Evolutionary conservation across 2,329 filamentous ascomycete species (phyloP).

Genomic region (Emericellopsis atlantica): DNA sequence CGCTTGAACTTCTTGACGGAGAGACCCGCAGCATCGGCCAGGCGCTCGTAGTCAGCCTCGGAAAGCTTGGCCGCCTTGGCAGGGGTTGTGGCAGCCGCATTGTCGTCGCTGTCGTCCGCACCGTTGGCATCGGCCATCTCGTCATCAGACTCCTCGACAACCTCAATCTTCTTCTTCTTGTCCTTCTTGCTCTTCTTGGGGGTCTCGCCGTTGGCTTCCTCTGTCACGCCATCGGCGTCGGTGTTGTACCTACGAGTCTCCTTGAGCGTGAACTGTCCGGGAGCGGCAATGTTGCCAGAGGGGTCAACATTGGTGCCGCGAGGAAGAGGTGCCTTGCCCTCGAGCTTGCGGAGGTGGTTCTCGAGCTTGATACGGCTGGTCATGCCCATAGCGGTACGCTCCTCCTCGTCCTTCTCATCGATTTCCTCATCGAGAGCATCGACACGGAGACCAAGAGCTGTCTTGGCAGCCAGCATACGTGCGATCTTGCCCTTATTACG

Average conservation of each 20-base stretch:
- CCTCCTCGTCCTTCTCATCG: conserved; percentile 57
- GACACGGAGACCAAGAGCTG: conserved; percentile 82
- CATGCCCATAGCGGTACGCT: conserved; percentile 71
- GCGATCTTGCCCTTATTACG: conserved; percentile 99
- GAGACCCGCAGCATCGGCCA: conserved; percentile 55
- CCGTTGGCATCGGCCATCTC: conserved; percentile 24
- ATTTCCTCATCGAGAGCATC: conserved; percentile 56
- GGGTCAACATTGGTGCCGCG: conserved; percentile 65
- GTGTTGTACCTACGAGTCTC: conserved; percentile 90
- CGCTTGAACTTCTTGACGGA: conserved; percentile 67
- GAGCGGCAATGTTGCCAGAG: conserved; percentile 49
- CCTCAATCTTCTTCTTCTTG: conserved; percentile 27
- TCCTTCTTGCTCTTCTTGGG: conserved; percentile 27
- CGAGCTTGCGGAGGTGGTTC: conserved; percentile 62
- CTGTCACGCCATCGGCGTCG: conserved; percentile 72
- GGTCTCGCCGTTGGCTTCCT: conserved; percentile 20
- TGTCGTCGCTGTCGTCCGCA: conserved; percentile 21
- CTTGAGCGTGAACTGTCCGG: conserved; percentile 81
- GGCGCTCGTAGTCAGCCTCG: conserved; percentile 42
- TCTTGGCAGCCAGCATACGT: conserved; percentile 88
- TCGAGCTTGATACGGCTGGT: conserved; percentile 61
- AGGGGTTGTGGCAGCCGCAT: conserved; percentile 18
- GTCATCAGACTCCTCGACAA: conserved; percentile 22
- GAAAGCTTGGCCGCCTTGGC: conserved; percentile 30
- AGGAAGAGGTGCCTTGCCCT: conserved; percentile 79